A percentile compares a stretch with the other conserved stretches of the same genome.
Evolutionary conservation across 2,329 filamentous ascomycete species (phyloP).

Genomic region (Dactylonectria estremocensis): DNA sequence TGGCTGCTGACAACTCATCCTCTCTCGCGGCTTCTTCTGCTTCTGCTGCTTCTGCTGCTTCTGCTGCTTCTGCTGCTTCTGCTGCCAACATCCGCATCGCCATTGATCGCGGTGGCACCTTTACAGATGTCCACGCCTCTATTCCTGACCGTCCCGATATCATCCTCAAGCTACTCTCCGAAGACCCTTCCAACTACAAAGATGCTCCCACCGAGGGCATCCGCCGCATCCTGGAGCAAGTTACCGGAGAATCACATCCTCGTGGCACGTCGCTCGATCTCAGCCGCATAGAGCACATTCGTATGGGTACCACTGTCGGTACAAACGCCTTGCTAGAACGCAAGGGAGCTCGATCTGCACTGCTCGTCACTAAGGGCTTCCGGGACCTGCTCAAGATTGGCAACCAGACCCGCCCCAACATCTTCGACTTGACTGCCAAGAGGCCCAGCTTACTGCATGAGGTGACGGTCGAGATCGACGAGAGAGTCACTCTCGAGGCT

Average conservation of each 20-base stretch:
- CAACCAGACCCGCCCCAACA: constrained; percentile 90
- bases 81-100: constrained; percentile 48
- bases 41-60: constrained; percentile 23
- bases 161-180: constrained; percentile 80
- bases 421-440: constrained; percentile 91
- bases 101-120: constrained; percentile 65
- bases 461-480: constrained; percentile 87
- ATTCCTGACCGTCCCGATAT: constrained; percentile 77
- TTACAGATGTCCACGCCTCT: constrained; percentile 79
- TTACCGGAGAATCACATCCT: constrained; percentile 50
- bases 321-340: constrained; percentile 81
- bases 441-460: constrained; percentile 90
- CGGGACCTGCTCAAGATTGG: constrained; percentile 87
- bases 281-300: constrained; percentile 71
- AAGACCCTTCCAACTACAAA: constrained; percentile 79
- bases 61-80: constrained; percentile 14
- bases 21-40: constrained; percentile 14
- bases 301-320: constrained; percentile 84
- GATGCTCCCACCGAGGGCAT: constrained; percentile 84
- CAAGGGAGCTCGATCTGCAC: constrained; percentile 79
- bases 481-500: constrained; percentile 88
- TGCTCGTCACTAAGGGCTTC: constrained; percentile 78
- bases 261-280: constrained; percentile 52
- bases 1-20: constrained; percentile 14
- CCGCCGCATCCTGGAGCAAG: constrained; percentile 58